Percentiles rank a stretch among this genome's conserved stretches.
These are phyloP conservation scores for Fagopyrum homotropicum DNA, from an alignment of 148 eudicot species.

Conservation along the genomic window DNA sequence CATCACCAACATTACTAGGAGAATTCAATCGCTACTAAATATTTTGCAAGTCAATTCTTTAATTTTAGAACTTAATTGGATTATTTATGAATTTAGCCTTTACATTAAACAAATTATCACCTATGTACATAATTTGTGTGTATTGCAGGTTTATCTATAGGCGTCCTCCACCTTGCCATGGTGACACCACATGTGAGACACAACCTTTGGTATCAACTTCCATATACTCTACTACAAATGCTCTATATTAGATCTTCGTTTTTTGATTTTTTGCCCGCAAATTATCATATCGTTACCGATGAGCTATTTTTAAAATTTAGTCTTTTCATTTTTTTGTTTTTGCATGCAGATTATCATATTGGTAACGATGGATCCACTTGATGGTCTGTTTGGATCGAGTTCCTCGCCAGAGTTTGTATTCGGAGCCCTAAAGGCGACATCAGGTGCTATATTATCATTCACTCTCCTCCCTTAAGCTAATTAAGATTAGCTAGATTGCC, in stretches of 20 bases:
- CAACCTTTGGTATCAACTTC: too few species aligned
- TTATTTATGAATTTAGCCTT: too few species aligned
- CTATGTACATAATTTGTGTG: too few species aligned
- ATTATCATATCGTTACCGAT: too few species aligned
- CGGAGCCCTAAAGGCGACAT: conserved; percentile 45
- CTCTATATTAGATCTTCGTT: too few species aligned
- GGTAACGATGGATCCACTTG: conserved; percentile 45
- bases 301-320: too few species aligned
- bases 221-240: too few species aligned
- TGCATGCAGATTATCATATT: conserved; percentile 42
- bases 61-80: too few species aligned
- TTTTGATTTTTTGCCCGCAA: too few species aligned
- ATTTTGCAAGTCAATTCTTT: too few species aligned
- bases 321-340: too few species aligned
- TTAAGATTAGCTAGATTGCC: not conserved
- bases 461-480: conserved; percentile 26
- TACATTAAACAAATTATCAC: too few species aligned
- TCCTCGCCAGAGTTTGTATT: conserved; percentile 50
- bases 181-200: conserved; percentile 49
- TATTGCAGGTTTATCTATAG: conserved; percentile 43
- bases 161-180: conserved; percentile 57
- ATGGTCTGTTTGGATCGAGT: conserved; percentile 46
- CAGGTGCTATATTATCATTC: conserved; percentile 31
- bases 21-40: not conserved
- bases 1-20: not conserved